phyloP scores from a whole-genome alignment of 176 grass and related monocot genomes.

The Alopecurus myosuroides region DNA sequence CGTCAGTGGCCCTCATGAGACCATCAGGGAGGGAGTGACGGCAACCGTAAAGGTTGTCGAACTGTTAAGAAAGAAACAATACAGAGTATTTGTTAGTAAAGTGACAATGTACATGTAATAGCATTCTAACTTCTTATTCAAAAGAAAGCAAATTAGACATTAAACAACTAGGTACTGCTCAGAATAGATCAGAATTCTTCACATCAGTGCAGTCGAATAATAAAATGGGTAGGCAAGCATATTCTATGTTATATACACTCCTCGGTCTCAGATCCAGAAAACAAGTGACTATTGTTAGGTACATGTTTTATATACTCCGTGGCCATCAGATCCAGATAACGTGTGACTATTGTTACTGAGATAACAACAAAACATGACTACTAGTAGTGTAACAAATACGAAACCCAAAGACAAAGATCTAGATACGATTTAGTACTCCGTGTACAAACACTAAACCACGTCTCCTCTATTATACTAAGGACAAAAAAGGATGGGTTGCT shows the following conservation, averaged over 20 bases:
- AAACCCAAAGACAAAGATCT: background rate
- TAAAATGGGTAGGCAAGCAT: background rate
- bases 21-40: conserved; percentile 98
- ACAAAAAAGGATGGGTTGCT: background rate
- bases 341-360: no score
- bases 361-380: background rate
- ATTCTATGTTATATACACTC: background rate
- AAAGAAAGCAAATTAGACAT: background rate
- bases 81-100: background rate
- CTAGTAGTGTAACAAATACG: background rate
- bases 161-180: background rate
- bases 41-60: conserved; percentile 94
- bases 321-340: no score
- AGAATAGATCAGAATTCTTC: background rate
- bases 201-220: background rate
- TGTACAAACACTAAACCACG: no score
- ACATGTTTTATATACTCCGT: no score
- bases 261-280: background rate
- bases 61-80: conserved; percentile 40
- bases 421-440: background rate
- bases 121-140: background rate
- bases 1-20: conserved; percentile 94
- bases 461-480: background rate
- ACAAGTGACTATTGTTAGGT: background rate
- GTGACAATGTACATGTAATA: background rate